Base-by-base conservation (phyloP, 768 basidiomycete species). In the Pulveroboletus ravenelii region DNA sequence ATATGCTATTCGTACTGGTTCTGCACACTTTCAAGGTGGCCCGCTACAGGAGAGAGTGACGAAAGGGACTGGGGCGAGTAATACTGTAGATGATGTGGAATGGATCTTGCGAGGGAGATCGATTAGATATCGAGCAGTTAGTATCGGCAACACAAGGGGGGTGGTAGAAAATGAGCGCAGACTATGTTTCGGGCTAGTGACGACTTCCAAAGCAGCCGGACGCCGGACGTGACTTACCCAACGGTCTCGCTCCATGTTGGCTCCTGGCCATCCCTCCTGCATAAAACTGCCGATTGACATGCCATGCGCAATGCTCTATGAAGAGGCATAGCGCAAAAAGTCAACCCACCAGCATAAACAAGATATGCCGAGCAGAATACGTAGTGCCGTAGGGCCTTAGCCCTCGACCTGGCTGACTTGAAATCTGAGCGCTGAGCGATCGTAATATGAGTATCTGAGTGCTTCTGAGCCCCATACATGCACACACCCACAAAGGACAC, bases 171-270 rank as follows among this genome's bases (percentile, higher is more conserved):
- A 91, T 41, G 93, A 62, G 25, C 93, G 82, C 13, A 64, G 20
- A 50, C 63, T 52, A 45, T 39, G 17, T n/a, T 39, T 25, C 57
- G 34, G 41, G 53, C 62, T 23, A 62, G 27, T 14, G 13, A 27
- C 29, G n/a, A 41, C 50, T 32, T 9, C n/a, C 18, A 15, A 38
- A 7, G 6, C 5, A 23, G 23, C 23, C 23, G 23, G 23, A 23
- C 23, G 47, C 31, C 37, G 36, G 15, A 54, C 39, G 38, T 14
- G 13, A 72, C 84, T 69, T 58, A 88, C 87, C 88, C 88, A 41
- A 82, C 75, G 20, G 85, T 87, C 70, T 89, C 87, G 44, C 87
- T 85, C 89, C 88, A 90, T 10, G 87, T 87, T 34, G 82, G 82
- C 50, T 79, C 80, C 38, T 65, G 63, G 47, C 69, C 62, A 17